phyloP scores from a whole-genome alignment of 2,329 filamentous ascomycete genomes.

The Hymenoscyphus fructigenus region DNA sequence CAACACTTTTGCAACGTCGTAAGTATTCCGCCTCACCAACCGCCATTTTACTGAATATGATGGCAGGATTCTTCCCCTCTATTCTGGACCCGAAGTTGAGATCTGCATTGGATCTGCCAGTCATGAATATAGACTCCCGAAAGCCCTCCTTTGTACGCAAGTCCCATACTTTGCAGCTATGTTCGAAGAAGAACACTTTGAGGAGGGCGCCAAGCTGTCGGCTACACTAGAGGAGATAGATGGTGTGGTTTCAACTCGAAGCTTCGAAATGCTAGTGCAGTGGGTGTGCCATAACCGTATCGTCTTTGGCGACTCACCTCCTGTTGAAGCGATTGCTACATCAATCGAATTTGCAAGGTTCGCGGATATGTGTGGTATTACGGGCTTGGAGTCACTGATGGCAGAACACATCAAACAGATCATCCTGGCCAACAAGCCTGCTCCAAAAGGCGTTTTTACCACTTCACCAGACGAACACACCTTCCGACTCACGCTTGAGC shows the following conservation, averaged over 20 bases:
- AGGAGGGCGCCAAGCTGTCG: constrained; percentile 16
- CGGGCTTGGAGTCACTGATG: constrained; percentile 16
- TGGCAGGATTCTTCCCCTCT: constrained; percentile 18
- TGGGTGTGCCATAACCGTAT: constrained; percentile 18
- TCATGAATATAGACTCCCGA: constrained; percentile 15
- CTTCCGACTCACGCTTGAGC: constrained; percentile 6
- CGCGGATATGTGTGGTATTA: constrained; percentile 21
- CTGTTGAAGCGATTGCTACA: constrained; percentile 16
- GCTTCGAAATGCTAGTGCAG: constrained; percentile 17
- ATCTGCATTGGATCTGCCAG: constrained; percentile 14
- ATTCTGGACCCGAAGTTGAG: constrained; percentile 15
- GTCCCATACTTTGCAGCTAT: constrained; percentile 15
- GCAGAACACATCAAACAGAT: constrained; percentile 16
- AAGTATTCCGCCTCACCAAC: neutral
- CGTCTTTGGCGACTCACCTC: constrained; percentile 16
- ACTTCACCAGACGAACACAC: constrained; percentile 7
- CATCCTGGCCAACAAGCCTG: constrained; percentile 10
- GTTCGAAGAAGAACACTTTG: constrained; percentile 13
- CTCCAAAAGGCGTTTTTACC: neutral
- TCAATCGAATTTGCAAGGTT: constrained; percentile 23
- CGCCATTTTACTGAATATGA: neutral
- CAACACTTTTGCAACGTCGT: neutral
- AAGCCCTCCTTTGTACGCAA: constrained; percentile 12
- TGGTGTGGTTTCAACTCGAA: constrained; percentile 17
- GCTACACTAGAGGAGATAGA: constrained; percentile 13